Evolutionary conservation across 495 filamentous ascomycete species (phyloP).

Genomic region (Sabuloglossum arenarium): DNA sequence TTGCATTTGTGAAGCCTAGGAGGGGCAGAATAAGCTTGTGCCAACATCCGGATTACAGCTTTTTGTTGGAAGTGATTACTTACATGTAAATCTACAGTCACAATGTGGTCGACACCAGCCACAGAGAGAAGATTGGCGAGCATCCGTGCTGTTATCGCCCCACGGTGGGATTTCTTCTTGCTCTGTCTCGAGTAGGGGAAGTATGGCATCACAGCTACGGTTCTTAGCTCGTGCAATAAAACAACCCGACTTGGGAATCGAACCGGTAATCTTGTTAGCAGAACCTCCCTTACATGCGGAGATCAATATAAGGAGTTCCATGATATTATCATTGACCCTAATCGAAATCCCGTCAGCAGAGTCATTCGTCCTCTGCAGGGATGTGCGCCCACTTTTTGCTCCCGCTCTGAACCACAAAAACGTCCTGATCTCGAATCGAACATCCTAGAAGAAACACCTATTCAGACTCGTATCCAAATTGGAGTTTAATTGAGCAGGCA

Average conservation of each 20-base stretch:
- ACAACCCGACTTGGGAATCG: conserved; percentile 10
- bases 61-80: conserved; percentile 10
- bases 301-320: conserved; percentile 98
- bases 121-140: conserved; percentile 83
- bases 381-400: conserved; percentile 40
- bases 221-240: conserved; percentile 1
- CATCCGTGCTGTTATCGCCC: conserved; percentile 93
- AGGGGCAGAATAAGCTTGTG: background rate
- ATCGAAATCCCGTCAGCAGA: conserved; percentile 5
- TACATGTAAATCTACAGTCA: conserved; percentile 88
- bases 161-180: conserved; percentile 95
- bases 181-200: conserved; percentile 98
- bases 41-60: background rate
- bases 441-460: conserved; percentile 21
- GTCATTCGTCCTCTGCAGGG: background rate
- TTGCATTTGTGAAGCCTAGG: conserved; percentile 78
- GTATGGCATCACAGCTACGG: conserved; percentile 83
- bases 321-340: conserved; percentile 88
- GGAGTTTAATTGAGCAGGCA: conserved; percentile 1
- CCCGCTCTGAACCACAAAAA: conserved; percentile 96
- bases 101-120: conserved; percentile 89
- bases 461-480: background rate
- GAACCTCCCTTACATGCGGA: conserved; percentile 96
- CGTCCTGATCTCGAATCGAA: conserved; percentile 92
- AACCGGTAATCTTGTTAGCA: conserved; percentile 92